Percentiles rank a stretch among this genome's conserved stretches.
Conservation (phyloP, 2,329 filamentous ascomycete genomes). For the Cordyceps fumosorosea region DNA sequence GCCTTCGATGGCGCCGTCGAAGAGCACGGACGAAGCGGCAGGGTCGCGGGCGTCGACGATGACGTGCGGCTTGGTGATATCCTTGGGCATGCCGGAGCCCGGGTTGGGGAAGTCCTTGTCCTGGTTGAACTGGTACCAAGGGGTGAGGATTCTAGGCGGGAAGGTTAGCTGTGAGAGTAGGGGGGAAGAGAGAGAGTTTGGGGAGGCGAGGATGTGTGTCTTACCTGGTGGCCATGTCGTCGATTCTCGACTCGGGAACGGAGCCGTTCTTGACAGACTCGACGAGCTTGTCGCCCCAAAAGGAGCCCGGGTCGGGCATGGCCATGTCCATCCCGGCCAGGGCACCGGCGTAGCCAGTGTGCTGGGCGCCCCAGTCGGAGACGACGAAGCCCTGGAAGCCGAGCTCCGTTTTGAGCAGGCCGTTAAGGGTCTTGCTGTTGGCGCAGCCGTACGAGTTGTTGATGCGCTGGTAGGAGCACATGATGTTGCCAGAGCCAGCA, state of each 20-base stretch:
- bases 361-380: constrained; percentile 62
- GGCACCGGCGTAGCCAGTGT: constrained; percentile 54
- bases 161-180: neutral
- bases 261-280: constrained; percentile 55
- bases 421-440: constrained; percentile 62
- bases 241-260: constrained; percentile 46
- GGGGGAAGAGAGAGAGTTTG: neutral
- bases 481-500: constrained; percentile 50
- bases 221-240: constrained; percentile 52
- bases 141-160: constrained; percentile 36
- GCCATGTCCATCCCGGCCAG: constrained; percentile 65
- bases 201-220: neutral
- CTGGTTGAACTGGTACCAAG: constrained; percentile 52
- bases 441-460: constrained; percentile 68
- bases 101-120: constrained; percentile 39
- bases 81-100: constrained; percentile 45
- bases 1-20: constrained; percentile 55
- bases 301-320: constrained; percentile 47
- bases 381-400: constrained; percentile 61
- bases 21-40: constrained; percentile 31
- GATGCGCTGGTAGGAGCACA: constrained; percentile 63
- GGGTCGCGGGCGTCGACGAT: constrained; percentile 49
- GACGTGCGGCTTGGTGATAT: constrained; percentile 42
- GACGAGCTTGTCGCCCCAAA: constrained; percentile 48
- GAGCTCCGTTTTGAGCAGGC: constrained; percentile 56